These are phyloP conservation scores for Theobroma grandiflorum DNA, from an alignment of 441 rosid genomes.

Conservation along the genomic window DNA sequence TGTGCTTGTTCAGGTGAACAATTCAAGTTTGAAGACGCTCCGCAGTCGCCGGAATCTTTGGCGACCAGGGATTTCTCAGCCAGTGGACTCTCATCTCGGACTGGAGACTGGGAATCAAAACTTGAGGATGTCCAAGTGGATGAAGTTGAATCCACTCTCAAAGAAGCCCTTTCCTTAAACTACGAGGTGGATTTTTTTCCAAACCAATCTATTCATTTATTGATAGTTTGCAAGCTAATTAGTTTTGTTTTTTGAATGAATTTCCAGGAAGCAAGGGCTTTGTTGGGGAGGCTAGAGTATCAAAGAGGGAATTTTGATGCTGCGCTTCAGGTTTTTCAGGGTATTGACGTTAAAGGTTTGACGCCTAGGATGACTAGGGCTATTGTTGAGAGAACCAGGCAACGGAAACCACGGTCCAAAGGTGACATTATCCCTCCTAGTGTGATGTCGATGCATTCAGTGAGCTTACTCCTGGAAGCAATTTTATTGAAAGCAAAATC, in stretches of 20 bases:
- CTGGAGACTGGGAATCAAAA: constrained; percentile 81
- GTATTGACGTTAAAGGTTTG: constrained; percentile 76
- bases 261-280: constrained; percentile 92
- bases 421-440: constrained; percentile 48
- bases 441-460: constrained; percentile 89
- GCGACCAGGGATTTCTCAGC: constrained; percentile 95
- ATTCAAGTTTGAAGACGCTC: constrained; percentile 85
- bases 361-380: constrained; percentile 75
- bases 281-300: constrained; percentile 91
- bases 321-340: constrained; percentile 95
- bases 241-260: neutral
- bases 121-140: constrained; percentile 82
- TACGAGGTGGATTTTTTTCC: constrained; percentile 67
- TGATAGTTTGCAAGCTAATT: neutral
- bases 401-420: constrained; percentile 61
- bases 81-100: constrained; percentile 79
- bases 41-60: constrained; percentile 87
- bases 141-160: constrained; percentile 94
- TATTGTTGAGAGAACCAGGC: constrained; percentile 65
- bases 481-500: constrained; percentile 87
- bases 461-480: constrained; percentile 89
- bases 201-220: neutral
- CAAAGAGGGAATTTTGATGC: constrained; percentile 93
- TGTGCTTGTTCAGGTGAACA: constrained; percentile 98
- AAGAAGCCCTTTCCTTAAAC: constrained; percentile 94